Evolutionary conservation across 129 eudicot species (phyloP).

Genomic region (Centella asiatica): DNA sequence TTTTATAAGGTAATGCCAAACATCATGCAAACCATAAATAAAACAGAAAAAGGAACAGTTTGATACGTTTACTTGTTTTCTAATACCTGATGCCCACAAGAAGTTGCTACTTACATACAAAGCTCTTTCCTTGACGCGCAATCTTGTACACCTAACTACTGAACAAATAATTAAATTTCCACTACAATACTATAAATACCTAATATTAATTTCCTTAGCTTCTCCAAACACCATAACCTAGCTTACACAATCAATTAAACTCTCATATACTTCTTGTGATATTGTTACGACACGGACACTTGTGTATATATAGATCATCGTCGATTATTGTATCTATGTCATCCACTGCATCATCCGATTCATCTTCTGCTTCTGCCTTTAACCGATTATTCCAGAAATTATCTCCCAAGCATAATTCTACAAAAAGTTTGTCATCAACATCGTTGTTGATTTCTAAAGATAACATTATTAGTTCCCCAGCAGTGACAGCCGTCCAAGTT

Average conservation of each 20-base stretch:
- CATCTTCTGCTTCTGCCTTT: background rate
- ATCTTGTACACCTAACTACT: background rate
- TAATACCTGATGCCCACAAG: too few relatives aligned
- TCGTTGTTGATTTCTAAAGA: background rate
- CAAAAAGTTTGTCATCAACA: background rate
- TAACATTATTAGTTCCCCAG: too few relatives aligned
- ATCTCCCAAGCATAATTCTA: background rate
- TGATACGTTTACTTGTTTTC: too few relatives aligned
- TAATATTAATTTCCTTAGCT: background rate
- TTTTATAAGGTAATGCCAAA: background rate
- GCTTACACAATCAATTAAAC: too few relatives aligned
- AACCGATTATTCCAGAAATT: background rate
- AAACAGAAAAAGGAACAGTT: background rate
- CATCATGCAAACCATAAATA: background rate
- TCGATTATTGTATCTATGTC: background rate
- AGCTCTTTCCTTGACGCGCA: background rate
- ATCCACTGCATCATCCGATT: background rate
- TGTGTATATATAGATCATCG: too few relatives aligned
- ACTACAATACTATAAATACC: background rate
- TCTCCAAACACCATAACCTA: too few relatives aligned
- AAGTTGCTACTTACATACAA: conserved; percentile 2
- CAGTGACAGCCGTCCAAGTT: background rate
- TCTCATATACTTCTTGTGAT: too few relatives aligned
- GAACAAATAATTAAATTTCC: background rate
- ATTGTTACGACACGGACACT: too few relatives aligned